Conservation (phyloP, 805 yeast genomes). For the Ogataea paradorogensis region DNA sequence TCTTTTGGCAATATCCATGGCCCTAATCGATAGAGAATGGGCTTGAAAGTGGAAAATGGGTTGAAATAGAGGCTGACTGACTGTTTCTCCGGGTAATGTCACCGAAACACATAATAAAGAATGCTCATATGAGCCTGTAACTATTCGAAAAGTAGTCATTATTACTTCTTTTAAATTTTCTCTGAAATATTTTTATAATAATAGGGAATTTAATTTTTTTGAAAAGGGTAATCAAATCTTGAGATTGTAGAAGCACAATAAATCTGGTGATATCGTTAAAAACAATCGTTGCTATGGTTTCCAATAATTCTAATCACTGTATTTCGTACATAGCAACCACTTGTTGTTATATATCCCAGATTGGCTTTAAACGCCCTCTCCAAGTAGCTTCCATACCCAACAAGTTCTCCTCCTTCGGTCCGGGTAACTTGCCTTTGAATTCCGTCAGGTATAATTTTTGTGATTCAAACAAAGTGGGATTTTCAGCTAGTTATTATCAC, state of each 20-base stretch:
- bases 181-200: not conserved
- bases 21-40: constrained; percentile 82
- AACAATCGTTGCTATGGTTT: too few species aligned
- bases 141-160: constrained; percentile 56
- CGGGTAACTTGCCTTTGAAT: constrained; percentile 4
- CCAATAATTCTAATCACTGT: too few species aligned
- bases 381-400: too few species aligned
- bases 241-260: too few species aligned
- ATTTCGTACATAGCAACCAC: not conserved
- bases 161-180: constrained; percentile 3
- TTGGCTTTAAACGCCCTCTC: not conserved
- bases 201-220: too few species aligned
- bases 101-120: constrained; percentile 80
- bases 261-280: too few species aligned
- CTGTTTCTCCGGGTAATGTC: constrained; percentile 47
- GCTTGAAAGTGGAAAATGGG: constrained; percentile 97
- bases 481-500: not conserved
- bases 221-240: too few species aligned
- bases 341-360: too few species aligned
- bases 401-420: not conserved
- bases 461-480: constrained; percentile 6
- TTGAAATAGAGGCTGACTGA: constrained; percentile 64
- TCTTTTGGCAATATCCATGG: constrained; percentile 77
- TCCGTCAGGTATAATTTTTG: not conserved
- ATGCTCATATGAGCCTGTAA: constrained; percentile 96